Base-by-base conservation (phyloP, 2,329 filamentous ascomycete species). In the Xylariales sp. region DNA sequence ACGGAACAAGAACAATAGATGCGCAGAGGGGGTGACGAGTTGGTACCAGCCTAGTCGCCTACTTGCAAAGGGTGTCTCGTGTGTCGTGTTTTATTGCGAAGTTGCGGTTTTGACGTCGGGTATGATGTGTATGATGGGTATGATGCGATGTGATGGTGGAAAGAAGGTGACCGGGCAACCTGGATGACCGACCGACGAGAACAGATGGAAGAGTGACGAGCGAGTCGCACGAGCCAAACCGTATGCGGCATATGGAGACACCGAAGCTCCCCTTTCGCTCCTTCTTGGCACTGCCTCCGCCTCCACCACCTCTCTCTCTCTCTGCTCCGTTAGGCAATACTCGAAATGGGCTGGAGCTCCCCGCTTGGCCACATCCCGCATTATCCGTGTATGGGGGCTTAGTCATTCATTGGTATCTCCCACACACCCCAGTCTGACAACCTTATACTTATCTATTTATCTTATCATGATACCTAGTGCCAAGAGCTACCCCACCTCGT, bases 351-450 rank as follows among this genome's bases (percentile, higher is more conserved):
- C 56, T 52, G 48, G 34, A 45, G 48, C 30, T 48, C 39, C 36
- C 63, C 62, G 12, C 57, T 50, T n/a, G n/a, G 8, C 23, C 5
- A 28, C 14, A 39, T 23, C 3, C 14, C 34, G 39, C 9, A 7
- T 34, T 61, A 67, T 67, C 34, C 6, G 7, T 34, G 23, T 68
- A 65, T 48, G 54, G 62, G 39, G 65, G 57, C 56, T 64, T 60
- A 41, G 28, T 58, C 41, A 55, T 23, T 23, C 23, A 23, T n/a
- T n/a, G n/a, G n/a, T 6, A 12, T 49, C 16, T 23, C 45, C 36
- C 36, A 39, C 3, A 39, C 12, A 39, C 3, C 34, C 9, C 36
- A 39, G 36, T 18, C 43, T 46, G 43, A n/a, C 16, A 5, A 45
- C 41, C 1, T 14, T 4, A 18, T 14, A 16, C 62, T 65, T 65